phyloP scores from a whole-genome alignment of 1,139 yeast genomes.

The Starmera stellimalicola region DNA sequence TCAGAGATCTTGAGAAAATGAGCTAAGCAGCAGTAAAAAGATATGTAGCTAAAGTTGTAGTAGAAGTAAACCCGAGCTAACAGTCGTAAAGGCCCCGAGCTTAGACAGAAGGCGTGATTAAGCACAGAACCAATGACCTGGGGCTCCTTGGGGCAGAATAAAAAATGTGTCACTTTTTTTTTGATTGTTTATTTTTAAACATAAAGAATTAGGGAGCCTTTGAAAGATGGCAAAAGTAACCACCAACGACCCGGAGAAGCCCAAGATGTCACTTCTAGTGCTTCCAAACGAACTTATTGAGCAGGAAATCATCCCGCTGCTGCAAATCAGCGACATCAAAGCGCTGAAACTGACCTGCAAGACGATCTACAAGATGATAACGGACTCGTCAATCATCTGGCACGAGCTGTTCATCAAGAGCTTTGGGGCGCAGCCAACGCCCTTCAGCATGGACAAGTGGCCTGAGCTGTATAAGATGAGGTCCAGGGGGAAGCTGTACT shows the following conservation, averaged over 20 bases:
- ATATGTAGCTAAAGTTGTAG: too few relatives aligned
- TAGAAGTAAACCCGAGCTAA: too few relatives aligned
- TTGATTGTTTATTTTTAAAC: too few relatives aligned
- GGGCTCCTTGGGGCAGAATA: too few relatives aligned
- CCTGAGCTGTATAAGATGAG: constrained; percentile 38
- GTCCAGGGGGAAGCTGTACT: constrained; percentile 34
- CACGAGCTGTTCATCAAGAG: constrained; percentile 37
- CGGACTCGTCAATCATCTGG: constrained; percentile 34
- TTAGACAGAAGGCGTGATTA: too few relatives aligned
- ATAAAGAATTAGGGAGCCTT: neutral
- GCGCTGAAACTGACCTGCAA: constrained; percentile 36
- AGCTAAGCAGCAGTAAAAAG: neutral
- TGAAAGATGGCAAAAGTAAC: neutral
- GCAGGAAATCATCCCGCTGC: constrained; percentile 27
- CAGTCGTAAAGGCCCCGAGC: too few relatives aligned
- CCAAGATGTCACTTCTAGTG: constrained; percentile 11
- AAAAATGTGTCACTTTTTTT: too few relatives aligned
- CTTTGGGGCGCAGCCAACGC: constrained; percentile 33
- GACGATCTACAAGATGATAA: constrained; percentile 21
- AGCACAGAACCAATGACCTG: too few relatives aligned
- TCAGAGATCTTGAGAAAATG: constrained; percentile 37
- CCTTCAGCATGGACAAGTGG: constrained; percentile 33
- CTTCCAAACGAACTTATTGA: constrained; percentile 39
- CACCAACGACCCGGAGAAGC: too few relatives aligned
- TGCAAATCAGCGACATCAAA: constrained; percentile 38